These are phyloP conservation scores for Verticillium longisporum DNA, from an alignment of 2,329 filamentous ascomycete genomes.

Conservation along the genomic window DNA sequence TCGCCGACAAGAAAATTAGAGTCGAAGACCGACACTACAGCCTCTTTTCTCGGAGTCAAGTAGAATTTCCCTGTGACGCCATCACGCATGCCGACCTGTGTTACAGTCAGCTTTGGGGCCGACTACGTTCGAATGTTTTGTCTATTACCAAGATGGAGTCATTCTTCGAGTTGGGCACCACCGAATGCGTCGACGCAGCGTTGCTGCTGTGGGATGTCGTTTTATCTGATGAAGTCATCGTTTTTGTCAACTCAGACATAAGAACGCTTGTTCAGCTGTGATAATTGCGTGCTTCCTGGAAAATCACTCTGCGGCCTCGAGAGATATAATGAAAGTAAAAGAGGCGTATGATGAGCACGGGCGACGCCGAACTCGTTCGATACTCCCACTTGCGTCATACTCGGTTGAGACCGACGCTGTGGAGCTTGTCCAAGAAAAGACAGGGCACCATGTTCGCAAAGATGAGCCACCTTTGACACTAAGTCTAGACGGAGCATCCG, in stretches of 20 bases:
- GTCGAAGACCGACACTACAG: slow-evolving; percentile 19
- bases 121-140: no score
- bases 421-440: no score
- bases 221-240: not conserved
- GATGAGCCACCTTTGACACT: no score
- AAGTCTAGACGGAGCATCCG: no score
- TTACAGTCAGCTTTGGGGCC: not conserved
- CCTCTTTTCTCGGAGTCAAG: slow-evolving; percentile 15
- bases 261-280: not conserved
- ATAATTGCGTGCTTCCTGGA: no score
- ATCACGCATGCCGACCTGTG: slow-evolving; percentile 18
- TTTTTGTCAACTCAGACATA: not conserved
- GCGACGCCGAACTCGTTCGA: no score
- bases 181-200: slow-evolving; percentile 11
- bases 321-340: no score
- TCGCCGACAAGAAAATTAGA: slow-evolving; percentile 20
- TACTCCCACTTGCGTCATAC: no score
- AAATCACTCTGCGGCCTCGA: no score
- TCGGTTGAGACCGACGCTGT: no score
- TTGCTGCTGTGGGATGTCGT: not conserved
- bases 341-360: no score
- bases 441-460: no score
- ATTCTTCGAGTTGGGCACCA: slow-evolving; percentile 17
- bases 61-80: slow-evolving; percentile 16
- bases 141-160: slow-evolving; percentile 13